Conservation (phyloP, 2,329 filamentous ascomycete species). For the Ascochyta lentis region DNA sequence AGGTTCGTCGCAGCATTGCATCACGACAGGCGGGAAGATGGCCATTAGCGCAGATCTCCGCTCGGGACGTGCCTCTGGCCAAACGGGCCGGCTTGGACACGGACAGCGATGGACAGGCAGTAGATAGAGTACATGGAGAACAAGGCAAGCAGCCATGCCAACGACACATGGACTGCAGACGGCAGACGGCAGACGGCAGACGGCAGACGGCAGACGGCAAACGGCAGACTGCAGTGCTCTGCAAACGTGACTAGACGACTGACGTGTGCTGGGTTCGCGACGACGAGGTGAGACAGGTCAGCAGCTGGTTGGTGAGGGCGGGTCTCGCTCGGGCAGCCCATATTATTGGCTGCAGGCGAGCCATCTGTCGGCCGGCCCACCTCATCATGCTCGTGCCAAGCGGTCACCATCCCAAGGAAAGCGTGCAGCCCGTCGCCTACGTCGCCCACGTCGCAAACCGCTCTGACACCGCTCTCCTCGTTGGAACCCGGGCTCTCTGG, state of each 20-base stretch:
- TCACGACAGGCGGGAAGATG: slow-evolving; percentile 7
- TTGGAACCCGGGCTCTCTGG: not conserved
- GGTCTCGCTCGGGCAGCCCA: too few relatives aligned
- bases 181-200: not conserved
- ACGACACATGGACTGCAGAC: not conserved
- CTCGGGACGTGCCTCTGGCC: slow-evolving; percentile 13
- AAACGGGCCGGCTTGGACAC: not conserved
- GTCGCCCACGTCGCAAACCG: not conserved
- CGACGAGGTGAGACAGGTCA: slow-evolving; percentile 6
- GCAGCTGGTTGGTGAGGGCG: too few relatives aligned
- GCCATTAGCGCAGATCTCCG: slow-evolving; percentile 13
- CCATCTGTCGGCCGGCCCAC: not conserved
- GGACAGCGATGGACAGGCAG: not conserved
- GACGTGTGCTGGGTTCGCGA: not conserved
- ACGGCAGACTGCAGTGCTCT: not conserved
- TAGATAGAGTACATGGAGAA: too few relatives aligned
- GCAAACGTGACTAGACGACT: not conserved
- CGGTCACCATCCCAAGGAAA: slow-evolving; percentile 6
- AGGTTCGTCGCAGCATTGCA: slow-evolving; percentile 4
- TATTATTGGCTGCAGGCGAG: too few relatives aligned
- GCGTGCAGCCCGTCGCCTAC: not conserved
- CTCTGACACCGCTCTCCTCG: not conserved
- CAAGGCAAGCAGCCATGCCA: not conserved
- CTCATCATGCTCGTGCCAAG: not conserved
- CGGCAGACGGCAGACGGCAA: not conserved